These are phyloP conservation scores for Thelephora terrestris DNA, from an alignment of 1,284 basidiomycete genomes.

Conservation along the genomic window DNA sequence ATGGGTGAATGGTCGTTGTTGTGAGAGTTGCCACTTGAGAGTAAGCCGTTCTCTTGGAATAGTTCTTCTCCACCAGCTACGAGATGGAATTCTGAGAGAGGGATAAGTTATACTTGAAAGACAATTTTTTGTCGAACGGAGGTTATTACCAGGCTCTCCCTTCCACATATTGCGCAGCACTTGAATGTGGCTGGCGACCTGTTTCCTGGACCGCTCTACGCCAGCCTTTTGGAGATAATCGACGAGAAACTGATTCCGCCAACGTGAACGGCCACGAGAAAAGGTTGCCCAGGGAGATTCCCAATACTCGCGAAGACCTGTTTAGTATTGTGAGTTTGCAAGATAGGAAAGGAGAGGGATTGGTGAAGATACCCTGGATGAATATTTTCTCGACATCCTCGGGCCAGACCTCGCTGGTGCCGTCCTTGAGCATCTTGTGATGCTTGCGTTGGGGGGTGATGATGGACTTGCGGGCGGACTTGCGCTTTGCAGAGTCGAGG, in stretches of 20 bases:
- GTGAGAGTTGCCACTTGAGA: constrained; percentile 19
- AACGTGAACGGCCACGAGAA: constrained; percentile 63
- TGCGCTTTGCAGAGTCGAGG: constrained; percentile 13
- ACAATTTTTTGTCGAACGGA: constrained; percentile 5
- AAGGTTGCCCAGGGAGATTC: constrained; percentile 69
- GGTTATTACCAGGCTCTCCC: constrained; percentile 51
- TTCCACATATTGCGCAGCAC: constrained; percentile 81
- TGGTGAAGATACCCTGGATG: constrained; percentile 46
- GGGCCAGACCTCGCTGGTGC: constrained; percentile 73
- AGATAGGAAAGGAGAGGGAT: neutral
- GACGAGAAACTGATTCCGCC: constrained; percentile 76
- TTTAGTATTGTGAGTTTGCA: constrained; percentile 8
- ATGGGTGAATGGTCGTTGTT: neutral
- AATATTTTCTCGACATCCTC: constrained; percentile 64
- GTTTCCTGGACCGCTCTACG: constrained; percentile 66
- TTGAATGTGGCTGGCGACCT: constrained; percentile 77
- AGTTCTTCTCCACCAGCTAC: constrained; percentile 69
- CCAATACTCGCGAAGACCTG: constrained; percentile 67
- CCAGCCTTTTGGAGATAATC: constrained; percentile 59
- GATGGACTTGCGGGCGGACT: constrained; percentile 28
- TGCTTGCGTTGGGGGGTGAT: constrained; percentile 71
- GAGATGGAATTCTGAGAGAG: constrained; percentile 41
- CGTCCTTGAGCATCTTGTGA: constrained; percentile 73
- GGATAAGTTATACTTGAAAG: constrained; percentile 21
- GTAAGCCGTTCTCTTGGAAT: constrained; percentile 38